These are phyloP conservation scores for Chaetomium fimeti DNA, from an alignment of 495 filamentous ascomycete genomes.

Conservation along the genomic window DNA sequence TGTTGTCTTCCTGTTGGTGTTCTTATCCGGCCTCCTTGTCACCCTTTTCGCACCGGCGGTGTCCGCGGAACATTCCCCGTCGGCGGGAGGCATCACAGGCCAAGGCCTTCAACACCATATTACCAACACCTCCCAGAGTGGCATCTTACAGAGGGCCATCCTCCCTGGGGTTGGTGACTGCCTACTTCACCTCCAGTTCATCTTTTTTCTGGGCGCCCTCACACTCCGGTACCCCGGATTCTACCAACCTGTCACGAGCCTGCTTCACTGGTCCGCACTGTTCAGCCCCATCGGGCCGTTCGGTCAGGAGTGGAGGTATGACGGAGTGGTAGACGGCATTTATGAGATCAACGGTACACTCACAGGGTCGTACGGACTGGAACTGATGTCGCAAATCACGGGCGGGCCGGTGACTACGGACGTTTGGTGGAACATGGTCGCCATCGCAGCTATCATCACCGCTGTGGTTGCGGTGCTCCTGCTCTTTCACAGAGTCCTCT, in stretches of 20 bases:
- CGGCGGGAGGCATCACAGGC: no score
- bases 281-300: conserved; percentile 5
- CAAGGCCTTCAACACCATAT: background rate
- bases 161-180: conserved; percentile 1
- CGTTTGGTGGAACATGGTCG: conserved; percentile 1
- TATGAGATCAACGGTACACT: conserved; percentile 4
- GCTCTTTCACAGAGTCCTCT: background rate
- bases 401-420: background rate
- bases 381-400: conserved; percentile 5
- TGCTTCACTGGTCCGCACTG: background rate
- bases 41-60: background rate
- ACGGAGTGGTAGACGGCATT: background rate
- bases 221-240: conserved; percentile 4
- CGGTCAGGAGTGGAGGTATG: background rate
- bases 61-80: background rate
- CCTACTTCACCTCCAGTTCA: conserved; percentile 3
- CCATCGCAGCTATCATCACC: background rate
- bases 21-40: background rate
- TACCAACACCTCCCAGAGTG: background rate
- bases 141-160: background rate
- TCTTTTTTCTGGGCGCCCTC: conserved; percentile 3
- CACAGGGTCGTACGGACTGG: conserved; percentile 1
- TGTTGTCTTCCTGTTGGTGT: background rate
- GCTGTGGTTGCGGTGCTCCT: background rate
- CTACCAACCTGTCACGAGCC: background rate